Conservation (phyloP, 2,329 filamentous ascomycete genomes). For the Penicillium occitanis region DNA sequence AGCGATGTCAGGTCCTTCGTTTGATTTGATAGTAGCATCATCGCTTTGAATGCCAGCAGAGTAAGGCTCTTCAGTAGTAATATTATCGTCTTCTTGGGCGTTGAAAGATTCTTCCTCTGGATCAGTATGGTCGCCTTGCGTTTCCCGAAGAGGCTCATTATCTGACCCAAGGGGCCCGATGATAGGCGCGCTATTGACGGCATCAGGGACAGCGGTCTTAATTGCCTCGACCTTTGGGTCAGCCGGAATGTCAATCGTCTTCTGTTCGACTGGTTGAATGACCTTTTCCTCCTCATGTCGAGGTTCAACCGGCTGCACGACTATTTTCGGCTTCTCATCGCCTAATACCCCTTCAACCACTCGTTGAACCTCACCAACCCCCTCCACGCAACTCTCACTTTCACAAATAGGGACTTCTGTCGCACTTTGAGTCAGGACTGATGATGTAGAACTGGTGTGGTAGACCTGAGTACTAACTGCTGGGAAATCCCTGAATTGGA, state of each 20-base stretch:
- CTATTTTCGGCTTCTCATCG: background rate
- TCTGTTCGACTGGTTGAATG: background rate
- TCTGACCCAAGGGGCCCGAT: background rate
- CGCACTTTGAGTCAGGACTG: slow-evolving; percentile 20
- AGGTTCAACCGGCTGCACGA: background rate
- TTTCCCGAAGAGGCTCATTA: too few species aligned
- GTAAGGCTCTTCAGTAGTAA: background rate
- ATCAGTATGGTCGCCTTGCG: background rate
- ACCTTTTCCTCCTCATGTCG: background rate
- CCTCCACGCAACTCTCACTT: slow-evolving; percentile 14
- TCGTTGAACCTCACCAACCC: slow-evolving; percentile 20
- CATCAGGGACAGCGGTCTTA: background rate
- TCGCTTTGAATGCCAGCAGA: background rate
- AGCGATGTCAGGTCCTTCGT: too few species aligned
- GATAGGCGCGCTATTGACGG: background rate
- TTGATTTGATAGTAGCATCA: background rate
- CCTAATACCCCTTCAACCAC: slow-evolving; percentile 19
- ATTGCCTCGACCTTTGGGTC: background rate
- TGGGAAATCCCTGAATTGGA: slow-evolving; percentile 16
- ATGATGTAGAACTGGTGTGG: slow-evolving; percentile 17
- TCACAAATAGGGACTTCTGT: slow-evolving; percentile 20
- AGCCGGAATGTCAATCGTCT: background rate
- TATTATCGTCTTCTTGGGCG: background rate
- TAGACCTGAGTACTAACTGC: slow-evolving; percentile 23
- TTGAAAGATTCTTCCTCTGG: background rate